Evolutionary conservation across 192 early-diverging fungal species (phyloP), one percentile per base, ranked within the genome.

Genomic region (Thoreauomyces humboldtii): DNA sequence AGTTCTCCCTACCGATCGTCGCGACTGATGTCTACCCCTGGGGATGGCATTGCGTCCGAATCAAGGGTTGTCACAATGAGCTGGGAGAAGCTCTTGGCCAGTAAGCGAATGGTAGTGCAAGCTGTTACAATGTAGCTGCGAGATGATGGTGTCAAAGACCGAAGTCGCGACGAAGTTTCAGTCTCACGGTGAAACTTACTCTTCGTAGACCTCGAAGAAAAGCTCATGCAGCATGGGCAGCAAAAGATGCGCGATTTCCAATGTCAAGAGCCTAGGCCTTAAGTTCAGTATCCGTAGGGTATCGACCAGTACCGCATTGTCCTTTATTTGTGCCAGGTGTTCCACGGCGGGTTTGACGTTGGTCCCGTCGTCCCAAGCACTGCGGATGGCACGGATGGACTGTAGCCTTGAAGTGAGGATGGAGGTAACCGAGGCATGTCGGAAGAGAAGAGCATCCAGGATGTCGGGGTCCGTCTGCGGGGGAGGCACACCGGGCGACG

Each of bases 121-220:
- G 78, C 78, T 31, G 71, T 72, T 11, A 73, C 62, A 29, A 80
- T 77, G 43, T 77, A 80, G 48, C 78, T 80, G 48, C 21, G 7
- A 48, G 24, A 46, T n/a, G n/a, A n/a, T n/a, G n/a, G n/a, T n/a
- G n/a, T n/a, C 25, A 51, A 47, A 21, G 12, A 5, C 38, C 19
- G 31, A 6, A 61, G 27, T 4, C 7, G 31, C 19, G 33, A 42
- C 0, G 14, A 44, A 25, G 7, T 5, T 45, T 36, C 19, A 41
- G n/a, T n/a, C 38, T 19, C 28, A 19, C 58, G 42, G 27, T n/a
- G n/a, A 45, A 41, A 64, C 72, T 53, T 61, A 83, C 81, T 83
- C 81, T 67, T 83, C 77, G 63, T 74, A 83, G 21, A 77, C 71
- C 43, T 83, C 81, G 65, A 76, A 78, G 12, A 80, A 55, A 31